Base-by-base conservation (phyloP, 768 basidiomycete genomes). In the Tylopilus sp. region DNA sequence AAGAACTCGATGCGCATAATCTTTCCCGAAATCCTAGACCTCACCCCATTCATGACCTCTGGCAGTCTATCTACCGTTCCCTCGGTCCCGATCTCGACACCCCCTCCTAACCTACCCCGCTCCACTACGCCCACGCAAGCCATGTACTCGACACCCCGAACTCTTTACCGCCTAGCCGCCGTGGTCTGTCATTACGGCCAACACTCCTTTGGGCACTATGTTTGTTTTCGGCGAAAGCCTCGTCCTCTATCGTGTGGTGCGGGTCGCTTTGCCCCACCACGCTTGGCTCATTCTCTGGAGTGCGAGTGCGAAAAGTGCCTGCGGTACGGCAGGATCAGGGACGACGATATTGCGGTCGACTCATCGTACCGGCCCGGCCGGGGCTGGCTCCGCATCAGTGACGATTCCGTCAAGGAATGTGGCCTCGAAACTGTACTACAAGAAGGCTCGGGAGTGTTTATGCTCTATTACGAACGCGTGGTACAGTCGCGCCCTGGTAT, bases 181-280 rank as follows among this genome's bases (percentile, higher is more conserved):
- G 83, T 90, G 26, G 93, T 98, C 15, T 92, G 92, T 59, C 95
- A 98, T 69, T 95, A 85, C 64, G 95, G 95, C 13, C 82, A 85
- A 48, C 94, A 97, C 63, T 86, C 86, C 4, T 95, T 89, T 64
- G 95, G 95, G 6, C 95, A 99, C 65, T 99, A 95, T 65, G 81
- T 98, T 57, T 92, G 89, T 58, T 95, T 85, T 65, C 79, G 97
- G 15, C 78, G 95, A 42, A 90, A 87, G 69, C 94, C 94, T 1
- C 76, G 78, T 33, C 75, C 75, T 36, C 63, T 70, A 15, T 60
- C 70, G 3, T 58, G 69, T 21, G 72, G 72, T 2, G 48, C 66
- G 12, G 71, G 69, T 52, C 79, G 76, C 52, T 70, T 69, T 57
- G 61, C 62, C 22, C 69, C 74, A 28, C 71, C 75, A 51, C 67